These are phyloP conservation scores for Blastocystis sp. DNA, from an alignment of 352 stramenopile species.

Conservation along the genomic window DNA sequence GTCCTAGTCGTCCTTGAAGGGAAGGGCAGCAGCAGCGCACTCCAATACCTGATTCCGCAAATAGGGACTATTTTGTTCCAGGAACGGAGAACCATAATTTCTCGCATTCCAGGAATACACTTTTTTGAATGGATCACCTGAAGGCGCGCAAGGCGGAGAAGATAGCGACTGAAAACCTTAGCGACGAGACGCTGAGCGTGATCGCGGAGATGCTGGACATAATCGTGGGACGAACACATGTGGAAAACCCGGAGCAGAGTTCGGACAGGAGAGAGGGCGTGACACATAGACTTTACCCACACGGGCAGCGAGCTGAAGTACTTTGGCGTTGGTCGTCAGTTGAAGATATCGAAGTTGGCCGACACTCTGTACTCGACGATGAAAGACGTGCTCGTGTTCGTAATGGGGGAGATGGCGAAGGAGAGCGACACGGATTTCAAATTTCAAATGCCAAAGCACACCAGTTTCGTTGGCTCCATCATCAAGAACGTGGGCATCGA, in stretches of 20 bases:
- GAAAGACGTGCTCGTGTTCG: constrained; percentile 71
- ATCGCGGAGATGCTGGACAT: constrained; percentile 64
- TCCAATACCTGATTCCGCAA: background rate
- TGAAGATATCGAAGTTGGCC: constrained; percentile 60
- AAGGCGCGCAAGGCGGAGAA: constrained; percentile 30
- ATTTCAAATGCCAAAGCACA: constrained; percentile 61
- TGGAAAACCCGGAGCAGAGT: constrained; percentile 39
- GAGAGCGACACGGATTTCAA: constrained; percentile 37
- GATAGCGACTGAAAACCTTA: constrained; percentile 38
- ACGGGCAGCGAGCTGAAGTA: constrained; percentile 47
- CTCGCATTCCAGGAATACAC: background rate
- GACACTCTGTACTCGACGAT: constrained; percentile 47
- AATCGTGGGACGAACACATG: constrained; percentile 16
- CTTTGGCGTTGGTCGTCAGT: constrained; percentile 40
- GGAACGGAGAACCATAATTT: background rate
- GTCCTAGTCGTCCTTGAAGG: no score
- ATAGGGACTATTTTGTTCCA: background rate
- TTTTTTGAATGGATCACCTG: background rate
- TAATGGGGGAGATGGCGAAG: constrained; percentile 59
- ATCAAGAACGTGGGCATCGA: constrained; percentile 57
- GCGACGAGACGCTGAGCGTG: constrained; percentile 42
- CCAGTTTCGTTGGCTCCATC: constrained; percentile 55
- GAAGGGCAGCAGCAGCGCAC: no score
- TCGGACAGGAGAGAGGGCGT: background rate
- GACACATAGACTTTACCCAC: constrained; percentile 35